A percentile compares a stretch with the other conserved stretches of the same genome.
Conservation (phyloP, 1,139 yeast genomes). For the Kurtzmaniella quercitrusa region DNA sequence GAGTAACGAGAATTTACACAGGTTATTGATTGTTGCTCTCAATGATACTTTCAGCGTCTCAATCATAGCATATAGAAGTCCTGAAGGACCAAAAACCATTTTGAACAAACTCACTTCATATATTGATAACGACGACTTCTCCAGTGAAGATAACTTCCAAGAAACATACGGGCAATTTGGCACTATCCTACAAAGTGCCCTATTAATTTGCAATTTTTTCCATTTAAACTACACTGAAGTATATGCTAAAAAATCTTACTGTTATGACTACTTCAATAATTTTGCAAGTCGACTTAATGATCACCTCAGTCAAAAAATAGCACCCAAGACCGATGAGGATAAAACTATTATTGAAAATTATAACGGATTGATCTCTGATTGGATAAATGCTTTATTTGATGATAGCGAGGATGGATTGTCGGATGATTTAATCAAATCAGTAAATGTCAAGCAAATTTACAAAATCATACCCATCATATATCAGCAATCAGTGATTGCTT, state of each 20-base stretch:
- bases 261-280: conserved; percentile 30
- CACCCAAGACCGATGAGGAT: conserved; percentile 23
- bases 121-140: conserved; percentile 31
- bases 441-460: conserved; percentile 65
- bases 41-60: conserved; percentile 39
- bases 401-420: conserved; percentile 72
- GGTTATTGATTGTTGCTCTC: conserved; percentile 46
- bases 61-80: conserved; percentile 29
- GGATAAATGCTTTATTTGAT: conserved; percentile 81
- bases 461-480: conserved; percentile 68
- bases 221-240: conserved; percentile 30
- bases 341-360: conserved; percentile 30
- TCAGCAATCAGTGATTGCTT: conserved; percentile 67
- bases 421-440: conserved; percentile 69
- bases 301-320: conserved; percentile 20
- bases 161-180: conserved; percentile 71
- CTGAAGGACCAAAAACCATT: conserved; percentile 19
- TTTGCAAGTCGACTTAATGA: conserved; percentile 31
- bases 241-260: conserved; percentile 27
- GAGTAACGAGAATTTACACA: conserved; percentile 41
- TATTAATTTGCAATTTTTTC: conserved; percentile 42
- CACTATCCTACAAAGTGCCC: conserved; percentile 46
- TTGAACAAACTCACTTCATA: conserved; percentile 27
- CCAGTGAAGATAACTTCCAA: conserved; percentile 51
- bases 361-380: conserved; percentile 55